Base-by-base conservation (phyloP, 2,329 filamentous ascomycete genomes). In the Chrysosporium keratinophilum region DNA sequence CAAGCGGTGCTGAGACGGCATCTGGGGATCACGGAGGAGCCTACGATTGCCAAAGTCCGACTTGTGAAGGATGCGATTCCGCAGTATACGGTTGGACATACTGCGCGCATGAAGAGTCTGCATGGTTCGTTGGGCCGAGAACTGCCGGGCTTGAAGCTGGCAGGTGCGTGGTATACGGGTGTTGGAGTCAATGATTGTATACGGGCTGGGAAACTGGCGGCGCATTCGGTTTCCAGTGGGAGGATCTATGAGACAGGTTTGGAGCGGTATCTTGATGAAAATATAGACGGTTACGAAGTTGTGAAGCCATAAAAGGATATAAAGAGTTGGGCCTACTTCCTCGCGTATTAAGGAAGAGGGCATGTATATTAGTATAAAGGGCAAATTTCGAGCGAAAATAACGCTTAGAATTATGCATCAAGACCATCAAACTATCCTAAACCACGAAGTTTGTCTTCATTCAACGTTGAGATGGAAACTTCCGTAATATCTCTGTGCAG, bases 1-100 rank as follows among this genome's bases (percentile, higher is more conserved):
- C 79, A 80, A 57, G 69, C 74, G 1, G 74, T 94, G 5, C 73
- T 96, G 1, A 71, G 78, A 57, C 78, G 88, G 17, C 90, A 97
- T 63, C 74, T 97, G 4, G 76, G 77, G 55, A 87, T 96, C 65
- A 76, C 71, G 0, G 78, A 80, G 19, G 72, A 79, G 23, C 83
- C 85, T 0, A 74, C 75, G 15, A 74, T 82, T n/a, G 78, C 78
- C 34, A 74, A 79, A 55, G 83, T 82, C 14, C 78, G 78, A 54
- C 62, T 86, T 43, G 76, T 82, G 53, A 72, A 74, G 56, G 77
- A 93, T 57, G 95, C 89, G 65, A 93, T 98, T 59, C 91, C 93
- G 10, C 93, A 98, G 71, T 94, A 95, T 67, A 79, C 77, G 0
- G 83, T 95, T 1, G 88, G 88, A 35, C 91, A 97, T 68, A 70